Conservation (phyloP, 495 filamentous ascomycete genomes). For the Neurospora tetraspora region DNA sequence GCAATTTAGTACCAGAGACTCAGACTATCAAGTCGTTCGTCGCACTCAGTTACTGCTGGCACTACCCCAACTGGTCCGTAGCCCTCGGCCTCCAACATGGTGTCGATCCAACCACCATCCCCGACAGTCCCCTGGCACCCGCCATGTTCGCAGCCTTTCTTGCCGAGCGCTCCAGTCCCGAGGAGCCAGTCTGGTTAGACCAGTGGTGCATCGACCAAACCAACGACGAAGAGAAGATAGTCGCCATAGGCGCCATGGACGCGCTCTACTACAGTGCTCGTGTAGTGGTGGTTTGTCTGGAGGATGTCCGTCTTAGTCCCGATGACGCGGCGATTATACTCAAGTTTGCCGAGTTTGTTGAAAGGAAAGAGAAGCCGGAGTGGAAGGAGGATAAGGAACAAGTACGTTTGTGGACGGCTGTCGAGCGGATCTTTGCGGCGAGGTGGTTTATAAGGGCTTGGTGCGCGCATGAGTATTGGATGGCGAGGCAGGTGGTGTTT, state of each 20-base stretch:
- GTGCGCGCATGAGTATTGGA: neutral
- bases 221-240: slow-evolving; percentile 13
- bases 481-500: neutral
- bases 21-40: neutral
- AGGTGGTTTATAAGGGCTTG: neutral
- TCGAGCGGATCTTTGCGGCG: neutral
- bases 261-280: neutral
- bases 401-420: neutral
- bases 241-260: slow-evolving; percentile 13
- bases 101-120: neutral
- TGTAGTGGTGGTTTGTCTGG: neutral
- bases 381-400: neutral
- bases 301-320: neutral
- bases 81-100: neutral
- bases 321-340: neutral
- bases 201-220: slow-evolving; percentile 26
- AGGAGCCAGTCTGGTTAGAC: slow-evolving; percentile 22
- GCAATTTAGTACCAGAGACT: no score
- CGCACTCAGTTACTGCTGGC: neutral
- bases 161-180: neutral
- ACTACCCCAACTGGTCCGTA: neutral
- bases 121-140: neutral
- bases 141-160: slow-evolving; percentile 18
- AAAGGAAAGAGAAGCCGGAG: neutral
- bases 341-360: neutral